Base-by-base conservation (phyloP, 2,329 filamentous ascomycete species). In the Penicillium sp. region DNA sequence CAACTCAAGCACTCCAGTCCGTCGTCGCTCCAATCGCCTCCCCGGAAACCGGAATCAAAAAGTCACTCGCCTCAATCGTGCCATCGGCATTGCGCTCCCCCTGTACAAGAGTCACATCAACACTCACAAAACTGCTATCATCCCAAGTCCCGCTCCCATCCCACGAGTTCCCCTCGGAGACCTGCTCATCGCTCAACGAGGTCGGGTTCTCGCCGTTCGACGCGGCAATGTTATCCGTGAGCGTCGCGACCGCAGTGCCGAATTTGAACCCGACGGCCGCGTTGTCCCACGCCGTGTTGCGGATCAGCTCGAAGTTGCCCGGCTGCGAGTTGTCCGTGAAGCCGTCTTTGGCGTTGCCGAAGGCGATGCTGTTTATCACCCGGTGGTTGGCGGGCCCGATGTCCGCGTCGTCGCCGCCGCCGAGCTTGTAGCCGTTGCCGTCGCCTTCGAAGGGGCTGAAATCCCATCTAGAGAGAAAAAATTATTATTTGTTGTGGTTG, bases 271-370 rank as follows among this genome's bases (percentile, higher is more conserved):
- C 65, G 1, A 66, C 51, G 3, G 44, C 50, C 11, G 58, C 56
- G 50, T 67, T 67, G 17, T 67, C 57, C 65, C 64, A 67, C 17
- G 65, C 65, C 3, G 65, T 67, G 54, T 67, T 67, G 15, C 64
- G 54, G 29, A 31, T 64, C 2, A 67, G 45, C 0, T 54, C 57
- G 26, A 67, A 67, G 29, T 66, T 59, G 3, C 65, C 65, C 0
- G 65, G 53, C 54, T 67, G 65, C 1, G 65, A 67, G n/a, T 67
- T 67, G 59, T 67, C 65, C 1, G 65, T 67, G 51, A 67, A 67
- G 1, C 65, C 65, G 30, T 67, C 64, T 11, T 67, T 60, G 8
- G 61, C 30, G 45, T 67, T 67, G 7, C 46, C 51, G 38, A 66
- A 67, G 2, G 65, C 65, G 15, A 66, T 66, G 44, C 58, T 61